These are phyloP conservation scores for Phallus indusiatus DNA, from an alignment of 768 basidiomycete species.

Conservation along the genomic window DNA sequence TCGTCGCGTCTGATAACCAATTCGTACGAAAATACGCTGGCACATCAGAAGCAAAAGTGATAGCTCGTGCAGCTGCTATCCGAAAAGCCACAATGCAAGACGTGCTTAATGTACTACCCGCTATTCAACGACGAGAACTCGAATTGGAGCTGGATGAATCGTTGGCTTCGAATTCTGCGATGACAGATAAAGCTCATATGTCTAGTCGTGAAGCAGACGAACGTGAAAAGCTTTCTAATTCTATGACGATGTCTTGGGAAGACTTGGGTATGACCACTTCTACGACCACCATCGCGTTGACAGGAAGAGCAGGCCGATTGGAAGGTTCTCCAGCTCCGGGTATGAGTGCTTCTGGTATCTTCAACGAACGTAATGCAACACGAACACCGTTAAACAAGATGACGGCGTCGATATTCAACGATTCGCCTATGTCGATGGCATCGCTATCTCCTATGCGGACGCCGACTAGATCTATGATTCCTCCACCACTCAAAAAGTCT, in stretches of 20 bases:
- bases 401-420: not conserved
- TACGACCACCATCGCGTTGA: not conserved
- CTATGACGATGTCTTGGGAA: constrained; percentile 4
- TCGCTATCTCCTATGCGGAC: not conserved
- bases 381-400: not conserved
- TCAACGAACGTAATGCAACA: not conserved
- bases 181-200: not conserved
- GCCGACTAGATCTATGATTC: not conserved
- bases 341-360: not conserved
- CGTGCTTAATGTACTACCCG: constrained; percentile 4
- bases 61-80: not conserved
- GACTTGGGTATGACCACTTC: not conserved
- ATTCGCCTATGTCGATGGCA: not conserved
- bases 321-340: constrained; percentile 6
- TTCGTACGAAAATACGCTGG: not conserved
- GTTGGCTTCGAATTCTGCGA: not conserved
- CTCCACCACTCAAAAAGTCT: not conserved
- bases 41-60: not conserved
- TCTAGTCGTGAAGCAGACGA: not conserved
- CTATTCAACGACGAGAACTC: constrained; percentile 1
- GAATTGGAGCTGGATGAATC: constrained; percentile 3
- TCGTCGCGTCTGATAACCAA: not conserved
- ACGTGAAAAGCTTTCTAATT: not conserved
- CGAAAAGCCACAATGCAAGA: constrained; percentile 4
- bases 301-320: not conserved